Conservation (phyloP, 192 early-diverging fungal species). For the Entomortierella parvispora region DNA sequence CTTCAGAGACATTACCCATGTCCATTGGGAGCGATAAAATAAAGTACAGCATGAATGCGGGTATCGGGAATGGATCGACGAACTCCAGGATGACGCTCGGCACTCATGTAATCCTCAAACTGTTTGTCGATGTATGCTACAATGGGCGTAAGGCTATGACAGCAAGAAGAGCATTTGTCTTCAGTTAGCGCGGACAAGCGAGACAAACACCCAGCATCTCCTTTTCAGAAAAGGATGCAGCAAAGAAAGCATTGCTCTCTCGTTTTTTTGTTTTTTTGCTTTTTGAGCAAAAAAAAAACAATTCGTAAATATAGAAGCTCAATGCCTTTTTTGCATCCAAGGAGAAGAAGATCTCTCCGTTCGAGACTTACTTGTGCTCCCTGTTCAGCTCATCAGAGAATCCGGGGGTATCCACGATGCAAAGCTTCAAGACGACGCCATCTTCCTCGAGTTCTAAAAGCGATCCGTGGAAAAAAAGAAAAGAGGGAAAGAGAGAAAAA, state of each 20-base stretch:
- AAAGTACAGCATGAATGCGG: slow-evolving; percentile 94
- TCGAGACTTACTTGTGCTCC: slow-evolving; percentile 71
- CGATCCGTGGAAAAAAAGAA: no score
- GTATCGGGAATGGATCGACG: slow-evolving; percentile 86
- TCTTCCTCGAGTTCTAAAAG: slow-evolving; percentile 89
- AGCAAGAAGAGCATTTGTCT: background rate
- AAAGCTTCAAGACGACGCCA: slow-evolving; percentile 89
- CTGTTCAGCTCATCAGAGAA: slow-evolving; percentile 90
- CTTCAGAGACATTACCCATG: no score
- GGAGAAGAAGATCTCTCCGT: no score
- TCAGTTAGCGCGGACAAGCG: background rate
- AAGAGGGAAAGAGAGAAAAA: background rate
- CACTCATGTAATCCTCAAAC: slow-evolving; percentile 88
- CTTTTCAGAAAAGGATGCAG: background rate
- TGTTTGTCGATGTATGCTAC: slow-evolving; percentile 97
- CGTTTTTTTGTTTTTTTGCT: slow-evolving; percentile 1
- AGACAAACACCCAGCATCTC: background rate
- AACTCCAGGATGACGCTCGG: slow-evolving; percentile 79
- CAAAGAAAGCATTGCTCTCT: slow-evolving; percentile 4
- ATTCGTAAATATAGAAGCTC: slow-evolving; percentile 17
- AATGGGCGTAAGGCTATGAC: slow-evolving; percentile 85
- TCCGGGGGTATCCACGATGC: slow-evolving; percentile 90
- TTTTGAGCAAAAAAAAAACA: slow-evolving; percentile 24
- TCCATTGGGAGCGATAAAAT: slow-evolving; percentile 97
- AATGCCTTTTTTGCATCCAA: background rate